These are phyloP conservation scores for Lactarius sanguifluus DNA, from an alignment of 768 basidiomycete species.

Conservation along the genomic window DNA sequence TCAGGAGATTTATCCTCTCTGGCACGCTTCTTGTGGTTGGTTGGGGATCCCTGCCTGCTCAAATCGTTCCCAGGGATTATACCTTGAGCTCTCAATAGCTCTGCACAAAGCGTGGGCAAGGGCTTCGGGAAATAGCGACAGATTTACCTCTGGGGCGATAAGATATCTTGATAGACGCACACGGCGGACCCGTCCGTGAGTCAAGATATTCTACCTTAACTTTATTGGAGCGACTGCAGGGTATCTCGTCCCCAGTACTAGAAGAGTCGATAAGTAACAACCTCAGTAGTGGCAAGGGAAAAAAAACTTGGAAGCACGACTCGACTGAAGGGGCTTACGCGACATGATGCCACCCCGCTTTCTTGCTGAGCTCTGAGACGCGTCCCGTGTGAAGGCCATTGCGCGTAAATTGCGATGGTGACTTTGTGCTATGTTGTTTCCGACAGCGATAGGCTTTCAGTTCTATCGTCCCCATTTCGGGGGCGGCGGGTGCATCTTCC, in stretches of 20 bases:
- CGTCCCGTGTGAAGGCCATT: slow-evolving; percentile 4
- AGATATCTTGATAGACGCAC: slow-evolving; percentile 10
- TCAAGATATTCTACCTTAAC: neutral
- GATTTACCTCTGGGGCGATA: slow-evolving; percentile 22
- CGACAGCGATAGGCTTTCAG: slow-evolving; percentile 14
- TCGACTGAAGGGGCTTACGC: neutral
- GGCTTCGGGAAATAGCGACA: neutral
- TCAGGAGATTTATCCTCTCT: slow-evolving; percentile 4
- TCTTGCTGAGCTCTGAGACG: slow-evolving; percentile 24
- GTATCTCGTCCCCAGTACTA: slow-evolving; percentile 20
- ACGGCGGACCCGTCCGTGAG: neutral
- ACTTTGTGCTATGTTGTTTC: too few species aligned
- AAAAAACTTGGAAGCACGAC: neutral
- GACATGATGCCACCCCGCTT: slow-evolving; percentile 25
- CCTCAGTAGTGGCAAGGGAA: neutral
- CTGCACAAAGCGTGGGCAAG: slow-evolving; percentile 5
- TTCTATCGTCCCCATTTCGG: slow-evolving; percentile 24
- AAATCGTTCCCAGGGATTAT: slow-evolving; percentile 3
- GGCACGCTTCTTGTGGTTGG: slow-evolving; percentile 12
- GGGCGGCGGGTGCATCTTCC: slow-evolving; percentile 14
- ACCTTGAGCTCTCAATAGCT: slow-evolving; percentile 19
- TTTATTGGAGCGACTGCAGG: neutral
- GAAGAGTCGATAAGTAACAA: neutral
- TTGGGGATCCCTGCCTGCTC: neutral
- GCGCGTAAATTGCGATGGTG: accelerated